Evolutionary conservation across 2,329 filamentous ascomycete genomes (phyloP).

Genomic region (Eutypa lata): DNA sequence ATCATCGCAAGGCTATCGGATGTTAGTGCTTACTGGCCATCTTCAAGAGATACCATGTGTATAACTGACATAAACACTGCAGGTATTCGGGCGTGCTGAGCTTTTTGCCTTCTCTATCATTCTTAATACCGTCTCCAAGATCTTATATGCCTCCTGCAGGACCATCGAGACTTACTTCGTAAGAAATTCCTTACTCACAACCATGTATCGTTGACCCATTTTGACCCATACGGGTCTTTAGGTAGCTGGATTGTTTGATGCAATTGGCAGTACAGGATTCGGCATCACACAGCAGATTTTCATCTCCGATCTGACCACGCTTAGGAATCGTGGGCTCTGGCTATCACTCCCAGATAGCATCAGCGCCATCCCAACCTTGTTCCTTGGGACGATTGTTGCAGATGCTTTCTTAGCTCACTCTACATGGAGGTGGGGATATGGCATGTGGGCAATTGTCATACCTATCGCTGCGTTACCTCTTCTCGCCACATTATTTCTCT

Average conservation of each 20-base stretch:
- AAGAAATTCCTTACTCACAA: slow-evolving; percentile 31
- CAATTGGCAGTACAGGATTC: slow-evolving; percentile 55
- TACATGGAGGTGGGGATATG: slow-evolving; percentile 62
- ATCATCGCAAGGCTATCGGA: slow-evolving; percentile 10
- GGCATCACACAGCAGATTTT: slow-evolving; percentile 63
- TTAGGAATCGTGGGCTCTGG: slow-evolving; percentile 58
- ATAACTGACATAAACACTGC: no score
- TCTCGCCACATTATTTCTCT: slow-evolving; percentile 47
- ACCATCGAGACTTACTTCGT: slow-evolving; percentile 53
- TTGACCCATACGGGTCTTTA: neutral
- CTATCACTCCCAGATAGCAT: slow-evolving; percentile 57
- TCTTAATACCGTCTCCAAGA: slow-evolving; percentile 55
- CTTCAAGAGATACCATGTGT: no score
- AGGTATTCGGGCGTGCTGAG: slow-evolving; percentile 61
- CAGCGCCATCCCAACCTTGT: slow-evolving; percentile 57
- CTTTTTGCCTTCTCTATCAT: slow-evolving; percentile 52
- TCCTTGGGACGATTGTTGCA: slow-evolving; percentile 54
- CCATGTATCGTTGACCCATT: neutral
- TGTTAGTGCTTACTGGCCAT: no score
- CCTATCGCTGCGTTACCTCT: slow-evolving; percentile 55
- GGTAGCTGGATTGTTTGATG: slow-evolving; percentile 47
- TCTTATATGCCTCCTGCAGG: slow-evolving; percentile 53
- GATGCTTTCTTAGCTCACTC: slow-evolving; percentile 41
- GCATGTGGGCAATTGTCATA: slow-evolving; percentile 59
- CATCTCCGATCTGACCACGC: slow-evolving; percentile 59